Evolutionary conservation across 495 filamentous ascomycete genomes (phyloP), one percentile per base, ranked within the genome.

Genomic region (Clavariopsis aquatica): DNA sequence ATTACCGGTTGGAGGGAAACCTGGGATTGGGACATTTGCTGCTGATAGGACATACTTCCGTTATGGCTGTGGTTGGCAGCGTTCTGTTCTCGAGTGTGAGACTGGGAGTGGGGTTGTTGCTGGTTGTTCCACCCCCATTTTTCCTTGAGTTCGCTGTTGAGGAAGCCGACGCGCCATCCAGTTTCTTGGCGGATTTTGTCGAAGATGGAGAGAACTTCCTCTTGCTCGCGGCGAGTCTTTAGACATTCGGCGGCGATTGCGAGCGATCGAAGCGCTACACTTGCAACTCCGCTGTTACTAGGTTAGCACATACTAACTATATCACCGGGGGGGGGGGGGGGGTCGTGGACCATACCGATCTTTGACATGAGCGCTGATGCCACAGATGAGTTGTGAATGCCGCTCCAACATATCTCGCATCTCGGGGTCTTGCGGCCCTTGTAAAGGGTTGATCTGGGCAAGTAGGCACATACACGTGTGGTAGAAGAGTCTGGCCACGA

Each of bases 401-500:
- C 80, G 79, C 55, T 87, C 79, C 68, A 89, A 85, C 61, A 87
- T 79, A 13, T 83, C 80, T 45, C 79, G 84, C 84, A 93, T 90
- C 59, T 92, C 87, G 3, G 85, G 80, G 12, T 81, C 81, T 43
- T 82, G 80, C 19, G 84, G 74, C 10, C 73, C 62, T 56, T 76
- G 67, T 47, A 85, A 62, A 0, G 93, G 93, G 72, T 97, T 87
- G 23, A 84, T 87, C 66, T 92, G 90, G 2, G 88, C 82, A n/a
- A 98, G 81, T 10, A 96, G 73, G 58, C 87, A 85, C 75, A 92
- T 86, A 28, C 88, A 84, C 0, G 89, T 93, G 70, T 97, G 93
- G 72, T 96, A 98, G 66, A 96, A 91, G n/a, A 97, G 81, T 10
- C 91, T 85, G 10, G 88, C 92, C 43, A 96, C 82, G 31, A 92